These are phyloP conservation scores for Aspergillus udagawae DNA, from an alignment of 2,329 filamentous ascomycete genomes.

Conservation along the genomic window DNA sequence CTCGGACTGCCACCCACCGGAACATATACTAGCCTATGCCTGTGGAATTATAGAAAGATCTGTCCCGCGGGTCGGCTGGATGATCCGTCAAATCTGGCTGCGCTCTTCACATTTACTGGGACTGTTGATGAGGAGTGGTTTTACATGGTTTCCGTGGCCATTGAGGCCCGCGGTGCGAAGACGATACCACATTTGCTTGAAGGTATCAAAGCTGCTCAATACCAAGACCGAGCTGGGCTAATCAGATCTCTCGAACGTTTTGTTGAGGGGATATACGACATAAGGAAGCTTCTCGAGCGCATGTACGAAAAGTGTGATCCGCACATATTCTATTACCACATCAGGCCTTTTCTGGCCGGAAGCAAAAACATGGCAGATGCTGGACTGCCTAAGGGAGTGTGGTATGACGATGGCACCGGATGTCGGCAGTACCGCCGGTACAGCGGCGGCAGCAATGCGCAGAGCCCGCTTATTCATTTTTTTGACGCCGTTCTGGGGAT, in stretches of 20 bases:
- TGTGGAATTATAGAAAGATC: slow-evolving; percentile 96
- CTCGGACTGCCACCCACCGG: slow-evolving; percentile 89
- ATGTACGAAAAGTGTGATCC: slow-evolving; percentile 98
- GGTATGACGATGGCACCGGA: slow-evolving; percentile 77
- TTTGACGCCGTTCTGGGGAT: slow-evolving; percentile 90
- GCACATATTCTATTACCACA: slow-evolving; percentile 89
- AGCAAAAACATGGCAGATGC: slow-evolving; percentile 98
- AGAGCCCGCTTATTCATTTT: slow-evolving; percentile 95
- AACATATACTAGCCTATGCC: slow-evolving; percentile 83
- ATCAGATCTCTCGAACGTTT: no score
- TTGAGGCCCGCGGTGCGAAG: slow-evolving; percentile 75
- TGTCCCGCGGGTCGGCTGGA: slow-evolving; percentile 79
- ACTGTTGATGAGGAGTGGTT: slow-evolving; percentile 98
- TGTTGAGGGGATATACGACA: slow-evolving; percentile 82
- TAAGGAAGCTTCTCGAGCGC: slow-evolving; percentile 71
- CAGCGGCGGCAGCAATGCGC: slow-evolving; percentile 91
- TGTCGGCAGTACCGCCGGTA: slow-evolving; percentile 72
- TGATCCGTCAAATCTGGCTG: slow-evolving; percentile 80
- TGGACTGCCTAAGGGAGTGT: slow-evolving; percentile 78
- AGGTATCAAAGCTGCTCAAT: slow-evolving; percentile 64
- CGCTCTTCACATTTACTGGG: slow-evolving; percentile 86
- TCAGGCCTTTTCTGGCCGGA: slow-evolving; percentile 88
- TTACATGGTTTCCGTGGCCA: slow-evolving; percentile 90
- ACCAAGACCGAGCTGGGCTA: no score
- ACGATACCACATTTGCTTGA: slow-evolving; percentile 75